phyloP scores from a whole-genome alignment of 1,284 basidiomycete genomes.

The Ceraceosorus bombacis region DNA sequence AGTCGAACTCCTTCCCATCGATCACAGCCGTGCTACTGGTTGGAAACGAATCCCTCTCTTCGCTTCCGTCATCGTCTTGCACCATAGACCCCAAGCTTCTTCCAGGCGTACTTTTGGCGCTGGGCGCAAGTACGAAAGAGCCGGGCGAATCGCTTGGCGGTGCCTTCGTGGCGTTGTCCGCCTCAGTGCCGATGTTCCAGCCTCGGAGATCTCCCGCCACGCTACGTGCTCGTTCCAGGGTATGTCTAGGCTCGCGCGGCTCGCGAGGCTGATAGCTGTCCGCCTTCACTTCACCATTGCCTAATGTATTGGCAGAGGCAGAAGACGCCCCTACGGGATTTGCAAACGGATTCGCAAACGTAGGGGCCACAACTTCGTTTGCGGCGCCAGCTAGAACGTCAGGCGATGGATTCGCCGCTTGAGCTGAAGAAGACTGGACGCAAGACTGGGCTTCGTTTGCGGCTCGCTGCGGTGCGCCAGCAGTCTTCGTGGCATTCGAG shows the following conservation, averaged over 20 bases:
- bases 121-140: slow-evolving; percentile 9
- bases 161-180: not conserved
- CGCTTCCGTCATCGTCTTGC: slow-evolving; percentile 10
- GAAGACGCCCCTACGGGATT: no score
- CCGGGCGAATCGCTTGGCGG: slow-evolving; percentile 1
- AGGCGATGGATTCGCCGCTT: no score
- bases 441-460: not conserved
- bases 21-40: not conserved
- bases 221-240: not conserved
- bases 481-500: not conserved
- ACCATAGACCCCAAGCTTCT: slow-evolving; percentile 11
- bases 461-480: not conserved
- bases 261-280: slow-evolving; percentile 17
- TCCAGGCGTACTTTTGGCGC: slow-evolving; percentile 27
- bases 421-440: no score
- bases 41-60: slow-evolving; percentile 13
- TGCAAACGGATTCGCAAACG: no score
- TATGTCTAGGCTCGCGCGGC: slow-evolving; percentile 15
- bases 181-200: not conserved
- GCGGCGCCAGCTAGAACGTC: no score
- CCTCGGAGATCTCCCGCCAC: no score
- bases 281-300: not conserved
- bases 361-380: no score
- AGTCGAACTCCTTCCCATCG: slow-evolving; percentile 11
- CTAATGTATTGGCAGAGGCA: no score